phyloP scores from a whole-genome alignment of 495 filamentous ascomycete genomes.

The Annulohypoxylon stygium region DNA sequence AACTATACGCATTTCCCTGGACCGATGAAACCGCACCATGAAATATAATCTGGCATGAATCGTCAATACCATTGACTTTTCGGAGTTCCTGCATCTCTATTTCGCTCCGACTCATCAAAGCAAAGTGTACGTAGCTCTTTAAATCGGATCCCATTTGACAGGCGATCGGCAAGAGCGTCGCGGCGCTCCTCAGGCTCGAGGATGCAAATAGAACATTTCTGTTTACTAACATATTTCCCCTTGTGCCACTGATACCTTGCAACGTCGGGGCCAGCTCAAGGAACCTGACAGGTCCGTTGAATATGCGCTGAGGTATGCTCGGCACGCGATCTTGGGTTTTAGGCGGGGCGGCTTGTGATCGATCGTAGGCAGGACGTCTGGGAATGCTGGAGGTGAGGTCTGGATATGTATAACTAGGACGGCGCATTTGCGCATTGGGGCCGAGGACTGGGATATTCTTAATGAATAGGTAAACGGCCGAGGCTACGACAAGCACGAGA shows the following conservation, averaged over 20 bases:
- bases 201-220: conserved; percentile 71
- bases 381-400: conserved; percentile 38
- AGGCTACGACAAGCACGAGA: conserved; percentile 49
- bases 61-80: conserved; percentile 68
- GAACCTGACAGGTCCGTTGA: conserved; percentile 58
- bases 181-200: conserved; percentile 67
- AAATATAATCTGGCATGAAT: conserved; percentile 67
- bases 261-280: conserved; percentile 54
- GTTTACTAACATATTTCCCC: conserved; percentile 56
- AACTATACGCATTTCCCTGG: background rate
- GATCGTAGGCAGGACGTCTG: conserved; percentile 29
- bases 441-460: conserved; percentile 57
- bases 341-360: conserved; percentile 16
- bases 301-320: conserved; percentile 40
- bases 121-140: conserved; percentile 71
- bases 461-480: conserved; percentile 59
- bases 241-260: conserved; percentile 55
- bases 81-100: conserved; percentile 65
- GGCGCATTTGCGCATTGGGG: conserved; percentile 41
- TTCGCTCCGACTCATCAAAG: conserved; percentile 67
- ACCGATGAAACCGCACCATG: conserved; percentile 59
- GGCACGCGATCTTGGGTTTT: conserved; percentile 24
- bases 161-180: conserved; percentile 68
- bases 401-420: conserved; percentile 22
- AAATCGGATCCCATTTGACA: conserved; percentile 70